A percentile compares a stretch with the other conserved stretches of the same genome.
Evolutionary conservation across 176 grass and related monocot genomes (phyloP).

Genomic region (Thinopyrum elongatum): DNA sequence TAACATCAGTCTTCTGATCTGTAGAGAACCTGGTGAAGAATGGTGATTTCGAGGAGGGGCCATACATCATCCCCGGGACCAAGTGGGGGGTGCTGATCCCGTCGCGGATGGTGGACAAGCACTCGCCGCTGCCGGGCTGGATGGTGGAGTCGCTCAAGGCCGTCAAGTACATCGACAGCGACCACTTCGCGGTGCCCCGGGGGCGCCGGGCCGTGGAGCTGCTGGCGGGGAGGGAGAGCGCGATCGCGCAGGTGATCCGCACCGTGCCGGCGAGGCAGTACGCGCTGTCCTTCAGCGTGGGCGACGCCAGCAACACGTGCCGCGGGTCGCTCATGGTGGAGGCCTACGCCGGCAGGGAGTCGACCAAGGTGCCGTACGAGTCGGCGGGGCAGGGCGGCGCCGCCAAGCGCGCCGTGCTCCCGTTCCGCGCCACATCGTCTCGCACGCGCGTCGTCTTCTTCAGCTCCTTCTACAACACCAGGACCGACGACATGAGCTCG

Average conservation of each 20-base stretch:
- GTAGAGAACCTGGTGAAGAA: conserved; percentile 88
- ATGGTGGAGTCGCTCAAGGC: conserved; percentile 96
- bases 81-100: conserved; percentile 86
- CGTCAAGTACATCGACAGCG: conserved; percentile 67
- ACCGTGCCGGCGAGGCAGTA: conserved; percentile 60
- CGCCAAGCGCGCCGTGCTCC: conserved; percentile 52
- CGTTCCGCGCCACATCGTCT: conserved; percentile 45
- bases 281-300: conserved; percentile 71
- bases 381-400: conserved; percentile 60
- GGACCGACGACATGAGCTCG: conserved; percentile 86
- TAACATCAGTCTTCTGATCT: neutral
- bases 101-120: conserved; percentile 52
- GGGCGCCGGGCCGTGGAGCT: conserved; percentile 76
- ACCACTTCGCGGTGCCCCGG: conserved; percentile 63
- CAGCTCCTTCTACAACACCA: conserved; percentile 72
- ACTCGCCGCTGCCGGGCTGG: conserved; percentile 83
- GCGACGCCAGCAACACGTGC: conserved; percentile 75
- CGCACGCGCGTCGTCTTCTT: conserved; percentile 80
- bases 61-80: conserved; percentile 78
- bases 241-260: conserved; percentile 71
- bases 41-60: conserved; percentile 84
- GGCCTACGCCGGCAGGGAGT: conserved; percentile 64
- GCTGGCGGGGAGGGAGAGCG: conserved; percentile 72
- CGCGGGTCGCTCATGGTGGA: conserved; percentile 64
- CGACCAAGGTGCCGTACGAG: conserved; percentile 56